phyloP scores from a whole-genome alignment of 192 early-diverging fungal genomes.

The Backusella parvicylindrica region DNA sequence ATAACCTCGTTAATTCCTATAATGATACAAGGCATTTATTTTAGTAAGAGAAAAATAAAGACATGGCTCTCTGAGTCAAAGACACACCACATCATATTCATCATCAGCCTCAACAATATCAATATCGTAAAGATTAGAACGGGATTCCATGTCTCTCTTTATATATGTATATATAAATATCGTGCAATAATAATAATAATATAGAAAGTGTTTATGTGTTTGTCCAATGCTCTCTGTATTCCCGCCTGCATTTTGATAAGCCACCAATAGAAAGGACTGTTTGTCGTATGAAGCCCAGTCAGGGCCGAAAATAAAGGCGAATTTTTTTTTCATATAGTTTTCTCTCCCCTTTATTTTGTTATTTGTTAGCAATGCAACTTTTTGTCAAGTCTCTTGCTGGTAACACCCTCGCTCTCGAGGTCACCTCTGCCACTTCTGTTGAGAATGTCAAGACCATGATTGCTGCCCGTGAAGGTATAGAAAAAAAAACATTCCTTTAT shows the following conservation, averaged over 20 bases:
- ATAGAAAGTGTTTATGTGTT: not conserved
- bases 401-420: slow-evolving; percentile 62
- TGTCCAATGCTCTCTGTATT: not conserved
- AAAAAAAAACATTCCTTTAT: slow-evolving; percentile 1
- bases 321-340: not conserved
- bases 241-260: not conserved
- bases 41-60: not conserved
- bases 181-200: not conserved
- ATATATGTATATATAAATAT: not conserved
- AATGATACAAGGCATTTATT: not conserved
- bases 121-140: not conserved
- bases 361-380: slow-evolving; percentile 51
- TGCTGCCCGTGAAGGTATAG: slow-evolving; percentile 49
- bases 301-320: not conserved
- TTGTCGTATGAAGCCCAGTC: not conserved
- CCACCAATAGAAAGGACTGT: not conserved
- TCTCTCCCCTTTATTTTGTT: slow-evolving; percentile 39
- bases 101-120: not conserved
- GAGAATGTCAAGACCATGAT: slow-evolving; percentile 56
- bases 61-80: not conserved
- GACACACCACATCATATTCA: not conserved
- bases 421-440: slow-evolving; percentile 46
- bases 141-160: not conserved
- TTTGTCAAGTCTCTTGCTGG: slow-evolving; percentile 66
- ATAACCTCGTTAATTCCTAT: slow-evolving; percentile 23